Evolutionary conservation across 345 rosid species (phyloP), one percentile per base, ranked within the genome.

Genomic region (Cardamine resedifolia): DNA sequence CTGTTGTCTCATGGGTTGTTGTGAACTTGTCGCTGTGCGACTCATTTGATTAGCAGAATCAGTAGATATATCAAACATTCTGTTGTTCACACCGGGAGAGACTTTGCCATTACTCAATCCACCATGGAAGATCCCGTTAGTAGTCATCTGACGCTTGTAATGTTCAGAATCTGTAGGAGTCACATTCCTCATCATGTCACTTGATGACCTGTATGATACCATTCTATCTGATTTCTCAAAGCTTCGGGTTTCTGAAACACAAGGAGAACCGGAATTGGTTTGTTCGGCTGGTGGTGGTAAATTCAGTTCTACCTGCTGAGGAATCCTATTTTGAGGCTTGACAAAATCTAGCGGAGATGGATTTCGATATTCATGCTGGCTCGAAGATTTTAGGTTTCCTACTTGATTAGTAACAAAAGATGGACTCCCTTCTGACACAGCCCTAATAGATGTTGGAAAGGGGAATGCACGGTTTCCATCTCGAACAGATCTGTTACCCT

Each of bases 301-400:
- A 72, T 88, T 90, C 81, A 90, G 71, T 58, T 92, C 96, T 64
- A 92, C 91, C 66, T 81, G 96, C 82, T 80, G 88, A 21, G 80
- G 26, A n/a, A 81, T 83, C 84, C 80, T 90, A 72, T 63, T 70
- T 70, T 76, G 83, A 64, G 79, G 59, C 77, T 83, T 90, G 10
- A 41, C 41, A 36, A 73, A 68, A 45, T 68, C 81, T 74, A 77
- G 71, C 19, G 79, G 77, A 24, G 72, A 71, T 21, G 76, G 68
- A 75, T 75, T 82, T 67, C 26, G 67, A 67, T 67, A 67, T 50
- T 81, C 85, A 70, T 76, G 85, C 60, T 76, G 84, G 49, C 71
- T 59, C 62, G 49, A 18, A 49, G 73, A 72, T 43, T 68, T 82
- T 18, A 66, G 47, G 73, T 74, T 83, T 20, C 70, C 52, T 63